Base-by-base conservation (phyloP, 1,139 yeast genomes). In the Yamadazyma aaseri region DNA sequence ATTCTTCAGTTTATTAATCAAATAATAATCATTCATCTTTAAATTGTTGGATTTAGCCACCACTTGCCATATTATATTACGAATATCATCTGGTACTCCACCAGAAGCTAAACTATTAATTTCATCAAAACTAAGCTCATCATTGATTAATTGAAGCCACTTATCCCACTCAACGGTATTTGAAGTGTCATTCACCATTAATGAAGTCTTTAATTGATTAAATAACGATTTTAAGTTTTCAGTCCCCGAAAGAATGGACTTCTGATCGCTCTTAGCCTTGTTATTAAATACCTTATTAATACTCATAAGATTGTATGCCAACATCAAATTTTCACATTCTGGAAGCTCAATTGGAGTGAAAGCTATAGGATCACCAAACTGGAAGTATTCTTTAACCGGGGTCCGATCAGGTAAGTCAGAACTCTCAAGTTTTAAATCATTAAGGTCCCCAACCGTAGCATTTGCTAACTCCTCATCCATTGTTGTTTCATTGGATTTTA, bases 31-130 rank as follows among this genome's bases (percentile, higher is more conserved):
- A 54, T 87, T 94, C 48, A 87, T 71, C 33, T 79, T 73, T 26
- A 74, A 63, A 28, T 84, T 79, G 51, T 87, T 89, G 9, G 95
- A 82, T 43, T 79, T 79, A n/a, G 96, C 73, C 35, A 89, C 83
- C 34, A 86, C 65, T 58, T 90, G 97, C 98, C 98, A 92, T 16
- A 90, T 74, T 41, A 89, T 79, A 1, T 96, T 96, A 43, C 97
- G 70, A 32, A 92, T 71, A 45, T 85, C 95, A 35, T 73, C 65
- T 9, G 98, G 97, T 31, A 92, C 80, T 30, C 97, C 97, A 9
- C 65, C 63, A 20, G 81, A 73, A 21, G 92, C 76, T 27, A 82
- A 77, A 53, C 85, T 82, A 44, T 81, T 78, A 6, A 87, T 87
- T 11, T 89, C 85, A 26, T 67, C 67, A 20, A 6, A 11, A 4